These are phyloP conservation scores for Alternaria viburni DNA, from an alignment of 2,329 filamentous ascomycete genomes.

Conservation along the genomic window DNA sequence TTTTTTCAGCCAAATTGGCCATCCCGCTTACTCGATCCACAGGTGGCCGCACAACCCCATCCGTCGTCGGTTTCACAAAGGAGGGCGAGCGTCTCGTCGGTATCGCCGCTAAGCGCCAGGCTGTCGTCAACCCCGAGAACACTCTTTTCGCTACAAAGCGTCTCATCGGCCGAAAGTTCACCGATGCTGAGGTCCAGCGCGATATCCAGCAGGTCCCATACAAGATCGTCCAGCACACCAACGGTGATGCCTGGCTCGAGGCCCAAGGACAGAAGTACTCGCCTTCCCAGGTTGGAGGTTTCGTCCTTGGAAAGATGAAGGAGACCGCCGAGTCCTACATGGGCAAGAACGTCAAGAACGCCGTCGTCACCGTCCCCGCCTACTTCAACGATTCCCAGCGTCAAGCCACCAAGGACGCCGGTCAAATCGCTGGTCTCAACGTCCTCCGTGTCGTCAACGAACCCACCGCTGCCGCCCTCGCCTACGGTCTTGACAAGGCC, in stretches of 20 bases:
- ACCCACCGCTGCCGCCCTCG: conserved; percentile 92
- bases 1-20: background rate
- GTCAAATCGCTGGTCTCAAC: conserved; percentile 94
- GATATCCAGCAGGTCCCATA: conserved; percentile 98
- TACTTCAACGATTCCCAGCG: conserved; percentile 99
- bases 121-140: conserved; percentile 98
- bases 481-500: conserved; percentile 96
- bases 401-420: conserved; percentile 97
- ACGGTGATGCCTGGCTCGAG: conserved; percentile 95
- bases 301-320: conserved; percentile 98
- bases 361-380: conserved; percentile 93
- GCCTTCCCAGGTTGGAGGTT: conserved; percentile 96
- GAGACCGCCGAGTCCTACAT: conserved; percentile 96
- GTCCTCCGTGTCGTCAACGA: conserved; percentile 98
- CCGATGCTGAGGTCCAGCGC: conserved; percentile 89
- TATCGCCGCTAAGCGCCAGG: conserved; percentile 97
- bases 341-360: conserved; percentile 89
- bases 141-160: conserved; percentile 98
- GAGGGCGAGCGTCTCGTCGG: conserved; percentile 95
- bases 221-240: conserved; percentile 97
- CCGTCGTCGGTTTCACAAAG: conserved; percentile 93
- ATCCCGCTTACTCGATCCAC: conserved; percentile 15
- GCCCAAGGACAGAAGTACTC: conserved; percentile 95
- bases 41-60: conserved; percentile 91
- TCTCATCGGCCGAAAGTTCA: conserved; percentile 97